Percentiles rank a stretch among this genome's conserved stretches.
These are phyloP conservation scores for Phytopythium oedochilum DNA, from an alignment of 352 stramenopile genomes.

Conservation along the genomic window DNA sequence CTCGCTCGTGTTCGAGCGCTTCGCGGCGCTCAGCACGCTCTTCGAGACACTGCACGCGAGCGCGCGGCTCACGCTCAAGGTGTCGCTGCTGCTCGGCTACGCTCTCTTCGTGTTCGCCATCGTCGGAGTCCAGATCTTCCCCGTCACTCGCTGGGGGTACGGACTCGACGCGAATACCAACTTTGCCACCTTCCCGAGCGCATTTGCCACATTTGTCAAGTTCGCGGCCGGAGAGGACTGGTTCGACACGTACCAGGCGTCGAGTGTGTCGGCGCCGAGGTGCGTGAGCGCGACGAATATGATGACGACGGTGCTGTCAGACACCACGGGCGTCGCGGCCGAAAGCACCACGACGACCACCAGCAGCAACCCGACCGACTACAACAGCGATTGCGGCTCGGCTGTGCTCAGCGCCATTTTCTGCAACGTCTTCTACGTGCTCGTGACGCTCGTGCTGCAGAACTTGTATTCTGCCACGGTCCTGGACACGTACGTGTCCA, in stretches of 20 bases:
- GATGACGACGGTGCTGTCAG: conserved; percentile 4
- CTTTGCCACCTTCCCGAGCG: conserved; percentile 70
- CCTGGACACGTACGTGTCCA: conserved; percentile 80
- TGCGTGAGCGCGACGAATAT: conserved; percentile 30
- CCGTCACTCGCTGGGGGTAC: conserved; percentile 70
- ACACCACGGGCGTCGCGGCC: neutral
- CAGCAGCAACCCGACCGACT: conserved; percentile 1
- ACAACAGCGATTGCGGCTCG: conserved; percentile 67
- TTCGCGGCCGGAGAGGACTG: conserved; percentile 82
- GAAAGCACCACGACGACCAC: neutral
- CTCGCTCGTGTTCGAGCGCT: conserved; percentile 67
- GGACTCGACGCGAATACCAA: conserved; percentile 71
- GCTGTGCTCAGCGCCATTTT: conserved; percentile 56
- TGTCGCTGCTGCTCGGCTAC: conserved; percentile 77
- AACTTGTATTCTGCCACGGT: conserved; percentile 82
- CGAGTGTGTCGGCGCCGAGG: conserved; percentile 47
- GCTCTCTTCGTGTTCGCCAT: conserved; percentile 82
- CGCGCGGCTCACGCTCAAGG: conserved; percentile 67
- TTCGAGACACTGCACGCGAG: conserved; percentile 72
- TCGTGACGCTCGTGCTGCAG: conserved; percentile 75
- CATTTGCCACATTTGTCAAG: conserved; percentile 73
- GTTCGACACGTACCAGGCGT: conserved; percentile 75
- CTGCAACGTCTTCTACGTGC: conserved; percentile 77
- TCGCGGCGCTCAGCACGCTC: conserved; percentile 59
- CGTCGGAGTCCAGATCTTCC: conserved; percentile 79